These are phyloP conservation scores for Suillus occidentalis DNA, from an alignment of 768 basidiomycete genomes.

Conservation along the genomic window DNA sequence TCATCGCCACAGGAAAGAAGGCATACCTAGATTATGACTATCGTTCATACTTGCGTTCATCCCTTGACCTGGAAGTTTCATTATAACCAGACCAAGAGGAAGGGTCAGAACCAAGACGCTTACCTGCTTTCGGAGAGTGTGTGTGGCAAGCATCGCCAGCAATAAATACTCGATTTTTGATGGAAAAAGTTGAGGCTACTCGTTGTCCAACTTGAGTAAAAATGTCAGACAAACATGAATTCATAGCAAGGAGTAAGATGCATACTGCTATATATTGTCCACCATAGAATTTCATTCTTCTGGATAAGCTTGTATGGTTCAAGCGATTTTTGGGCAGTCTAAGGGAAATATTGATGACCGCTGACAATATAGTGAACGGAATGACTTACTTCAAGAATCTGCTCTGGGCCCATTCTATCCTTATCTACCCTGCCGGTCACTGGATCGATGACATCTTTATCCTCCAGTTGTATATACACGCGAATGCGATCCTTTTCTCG, in stretches of 20 bases:
- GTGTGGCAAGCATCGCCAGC: constrained; percentile 56
- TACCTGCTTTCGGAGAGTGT: constrained; percentile 44
- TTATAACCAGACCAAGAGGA: constrained; percentile 10
- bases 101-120: constrained; percentile 1
- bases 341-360: not conserved
- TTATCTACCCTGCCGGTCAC: constrained; percentile 43
- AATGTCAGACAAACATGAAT: not conserved
- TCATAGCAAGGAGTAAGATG: not conserved
- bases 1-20: not conserved
- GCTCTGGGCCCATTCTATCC: constrained; percentile 35
- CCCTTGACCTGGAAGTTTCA: constrained; percentile 43
- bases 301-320: constrained; percentile 38
- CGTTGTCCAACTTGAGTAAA: constrained; percentile 49
- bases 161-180: constrained; percentile 51
- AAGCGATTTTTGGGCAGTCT: constrained; percentile 42
- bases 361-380: constrained; percentile 3
- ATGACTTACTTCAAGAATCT: constrained; percentile 37
- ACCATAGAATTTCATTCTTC: constrained; percentile 43
- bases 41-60: constrained; percentile 58
- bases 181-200: constrained; percentile 49
- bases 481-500: constrained; percentile 48
- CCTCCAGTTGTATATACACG: constrained; percentile 52
- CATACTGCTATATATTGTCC: constrained; percentile 50
- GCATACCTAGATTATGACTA: constrained; percentile 47
- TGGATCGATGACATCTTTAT: constrained; percentile 36